Percentiles rank a stretch among this genome's conserved stretches.
phyloP scores from a whole-genome alignment of 2,329 filamentous ascomycete genomes.

The Elsinoe ampelina region DNA sequence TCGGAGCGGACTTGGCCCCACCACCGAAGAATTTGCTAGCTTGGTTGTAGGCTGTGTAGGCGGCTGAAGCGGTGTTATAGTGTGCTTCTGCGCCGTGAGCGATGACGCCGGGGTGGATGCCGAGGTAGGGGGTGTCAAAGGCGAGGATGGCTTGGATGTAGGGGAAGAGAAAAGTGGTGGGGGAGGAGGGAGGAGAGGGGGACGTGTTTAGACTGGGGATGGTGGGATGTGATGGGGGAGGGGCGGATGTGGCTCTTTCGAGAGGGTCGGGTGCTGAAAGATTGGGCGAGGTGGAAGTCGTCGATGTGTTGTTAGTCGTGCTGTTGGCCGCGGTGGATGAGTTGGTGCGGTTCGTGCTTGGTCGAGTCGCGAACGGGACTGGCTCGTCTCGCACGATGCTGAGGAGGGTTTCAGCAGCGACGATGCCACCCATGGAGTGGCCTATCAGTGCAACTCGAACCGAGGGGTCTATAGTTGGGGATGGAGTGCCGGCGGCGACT shows the following conservation, averaged over 20 bases:
- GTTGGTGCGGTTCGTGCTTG: constrained; percentile 16
- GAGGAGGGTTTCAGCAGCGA: constrained; percentile 80
- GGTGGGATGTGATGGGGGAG: constrained; percentile 14
- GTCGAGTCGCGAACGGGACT: constrained; percentile 23
- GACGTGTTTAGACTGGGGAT: constrained; percentile 20
- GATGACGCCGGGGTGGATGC: constrained; percentile 72
- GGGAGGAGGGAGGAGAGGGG: constrained; percentile 28
- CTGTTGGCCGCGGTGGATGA: constrained; percentile 11
- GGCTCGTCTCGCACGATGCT: constrained; percentile 60
- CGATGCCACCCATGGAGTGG: constrained; percentile 86
- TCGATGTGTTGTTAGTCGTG: constrained; percentile 7
- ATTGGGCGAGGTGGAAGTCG: constrained; percentile 8
- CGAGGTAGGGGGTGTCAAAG: constrained; percentile 88
- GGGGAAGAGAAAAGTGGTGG: constrained; percentile 69
- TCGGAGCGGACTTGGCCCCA: constrained; percentile 8
- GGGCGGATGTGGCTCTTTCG: constrained; percentile 15
- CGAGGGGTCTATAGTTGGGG: constrained; percentile 76
- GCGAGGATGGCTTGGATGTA: constrained; percentile 83
- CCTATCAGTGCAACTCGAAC: constrained; percentile 75
- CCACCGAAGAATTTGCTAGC: constrained; percentile 52
- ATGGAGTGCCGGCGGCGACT: constrained; percentile 68
- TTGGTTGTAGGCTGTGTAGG: constrained; percentile 58
- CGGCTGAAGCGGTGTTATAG: constrained; percentile 63
- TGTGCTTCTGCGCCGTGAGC: constrained; percentile 80
- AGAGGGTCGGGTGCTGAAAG: constrained; percentile 12